Evolutionary conservation across 2,329 filamentous ascomycete species (phyloP).

Genomic region (Claviceps lovelessii): DNA sequence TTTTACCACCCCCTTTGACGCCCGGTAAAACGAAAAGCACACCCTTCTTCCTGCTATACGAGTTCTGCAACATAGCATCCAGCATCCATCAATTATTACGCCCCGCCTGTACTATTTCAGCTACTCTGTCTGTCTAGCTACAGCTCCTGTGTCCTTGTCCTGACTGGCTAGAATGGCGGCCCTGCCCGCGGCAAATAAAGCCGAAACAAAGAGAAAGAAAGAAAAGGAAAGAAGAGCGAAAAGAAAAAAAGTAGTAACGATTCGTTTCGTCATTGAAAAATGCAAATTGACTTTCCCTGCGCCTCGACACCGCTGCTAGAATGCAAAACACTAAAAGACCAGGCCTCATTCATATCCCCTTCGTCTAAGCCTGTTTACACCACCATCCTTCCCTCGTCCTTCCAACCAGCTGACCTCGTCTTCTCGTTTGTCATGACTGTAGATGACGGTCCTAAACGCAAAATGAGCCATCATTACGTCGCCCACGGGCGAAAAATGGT

Average conservation of each 20-base stretch:
- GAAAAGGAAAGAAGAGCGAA: not conserved
- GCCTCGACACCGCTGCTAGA: constrained; percentile 4
- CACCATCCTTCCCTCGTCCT: not conserved
- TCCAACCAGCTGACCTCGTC: not conserved
- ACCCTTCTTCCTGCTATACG: too few species aligned
- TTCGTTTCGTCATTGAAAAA: not conserved
- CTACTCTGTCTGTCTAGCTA: not conserved
- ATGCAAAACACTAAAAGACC: not conserved
- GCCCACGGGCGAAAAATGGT: too few species aligned
- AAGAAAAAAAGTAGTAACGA: not conserved
- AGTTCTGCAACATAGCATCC: too few species aligned
- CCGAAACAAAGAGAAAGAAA: not conserved
- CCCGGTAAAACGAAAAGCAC: too few species aligned
- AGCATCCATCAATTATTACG: not conserved
- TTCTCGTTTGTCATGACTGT: not conserved
- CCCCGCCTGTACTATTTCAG: not conserved
- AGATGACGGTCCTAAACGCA: not conserved
- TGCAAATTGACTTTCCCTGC: not conserved
- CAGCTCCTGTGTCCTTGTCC: too few species aligned
- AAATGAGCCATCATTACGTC: not conserved
- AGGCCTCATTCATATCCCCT: not conserved
- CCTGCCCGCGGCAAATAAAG: not conserved
- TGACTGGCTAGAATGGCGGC: too few species aligned
- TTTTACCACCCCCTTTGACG: too few species aligned
- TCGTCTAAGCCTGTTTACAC: not conserved